Evolutionary conservation across 805 yeast species (phyloP), one percentile per base, ranked within the genome.

Genomic region (Yamadazyma akitaensis): DNA sequence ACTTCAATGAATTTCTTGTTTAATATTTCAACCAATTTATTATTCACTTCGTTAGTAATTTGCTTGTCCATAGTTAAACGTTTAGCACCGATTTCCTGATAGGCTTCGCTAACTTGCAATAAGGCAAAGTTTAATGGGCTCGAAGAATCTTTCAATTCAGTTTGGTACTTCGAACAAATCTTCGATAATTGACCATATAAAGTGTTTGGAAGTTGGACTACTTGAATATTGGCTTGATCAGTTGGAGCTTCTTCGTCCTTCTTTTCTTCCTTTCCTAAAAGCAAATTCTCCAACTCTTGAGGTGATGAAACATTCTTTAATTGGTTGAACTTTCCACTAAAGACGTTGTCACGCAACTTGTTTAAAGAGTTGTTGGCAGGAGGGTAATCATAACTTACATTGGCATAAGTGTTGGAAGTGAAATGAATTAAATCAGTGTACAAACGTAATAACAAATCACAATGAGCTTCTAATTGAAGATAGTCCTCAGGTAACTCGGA

Each of bases 301-400:
- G 87, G 83, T 19, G 82, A 75, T 3, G 79, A 68, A n/a, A 85
- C 88, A 56, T 72, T 79, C 49, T 81, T 79, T 56, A 83, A 73
- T 44, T 81, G 84, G 43, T 70, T 71, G 51, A 82, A 76, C 61
- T 80, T 82, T 57, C 68, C 78, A 36, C 75, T 72, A 40, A 83
- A 61, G 4, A 81, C 65, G 54, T 79, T 77, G 55, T 87, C 92
- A 51, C 77, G 76, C 51, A 86, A 64, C 61, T 84, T 84, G 56
- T 55, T 56, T 42, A 72, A 51, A 3, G 76, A 68, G 21, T 66
- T 62, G 63, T 68, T 71, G 6, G 73, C 76, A 44, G 94, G 92
- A 21, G 96, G 96, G 57, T 85, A 86, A 62, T 87, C 96, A 61
- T 87, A 87, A 41, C 86, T 79, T 55, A 84, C 85, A 51, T 84